Percentiles rank a stretch among this genome's conserved stretches.
Conservation (phyloP, 2,329 filamentous ascomycete species). For the Myriosclerotinia curreyana region DNA sequence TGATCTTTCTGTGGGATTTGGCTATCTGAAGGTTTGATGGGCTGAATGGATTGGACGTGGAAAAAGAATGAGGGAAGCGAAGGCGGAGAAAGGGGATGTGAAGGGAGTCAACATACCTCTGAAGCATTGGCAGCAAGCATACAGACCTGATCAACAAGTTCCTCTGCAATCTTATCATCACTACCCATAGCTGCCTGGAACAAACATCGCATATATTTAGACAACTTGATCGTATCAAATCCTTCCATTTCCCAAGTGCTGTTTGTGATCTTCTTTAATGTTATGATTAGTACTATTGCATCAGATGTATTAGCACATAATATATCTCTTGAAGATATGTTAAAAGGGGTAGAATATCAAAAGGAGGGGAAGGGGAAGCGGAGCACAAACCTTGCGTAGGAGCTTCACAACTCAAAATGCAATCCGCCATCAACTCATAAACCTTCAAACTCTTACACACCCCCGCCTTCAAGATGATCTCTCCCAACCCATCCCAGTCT, state of each 20-base stretch:
- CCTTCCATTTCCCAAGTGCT: constrained; percentile 57
- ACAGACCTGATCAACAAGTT: constrained; percentile 62
- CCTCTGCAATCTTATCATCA: constrained; percentile 51
- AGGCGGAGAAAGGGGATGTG: constrained; percentile 8
- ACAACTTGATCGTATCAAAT: constrained; percentile 58
- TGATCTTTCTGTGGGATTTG: too few relatives aligned
- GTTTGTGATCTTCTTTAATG: constrained; percentile 67
- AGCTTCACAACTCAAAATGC: constrained; percentile 53
- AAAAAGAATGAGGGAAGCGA: not conserved
- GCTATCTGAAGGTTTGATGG: too few relatives aligned
- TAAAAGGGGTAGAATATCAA: constrained; percentile 17
- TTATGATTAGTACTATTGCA: constrained; percentile 39
- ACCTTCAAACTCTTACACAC: constrained; percentile 46
- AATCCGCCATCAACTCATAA: constrained; percentile 65
- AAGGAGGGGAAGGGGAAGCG: not conserved
- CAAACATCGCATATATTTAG: constrained; percentile 75
- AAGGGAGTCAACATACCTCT: constrained; percentile 42
- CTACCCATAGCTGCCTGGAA: constrained; percentile 64
- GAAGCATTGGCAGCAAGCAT: constrained; percentile 51
- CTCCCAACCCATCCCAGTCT: constrained; percentile 62
- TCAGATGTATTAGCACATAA: not conserved
- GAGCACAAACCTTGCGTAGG: constrained; percentile 48
- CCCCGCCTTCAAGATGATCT: constrained; percentile 55
- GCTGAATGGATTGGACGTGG: not conserved
- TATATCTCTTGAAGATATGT: not conserved